phyloP scores from a whole-genome alignment of 805 yeast species.

The Metschnikowia picachoensis region DNA sequence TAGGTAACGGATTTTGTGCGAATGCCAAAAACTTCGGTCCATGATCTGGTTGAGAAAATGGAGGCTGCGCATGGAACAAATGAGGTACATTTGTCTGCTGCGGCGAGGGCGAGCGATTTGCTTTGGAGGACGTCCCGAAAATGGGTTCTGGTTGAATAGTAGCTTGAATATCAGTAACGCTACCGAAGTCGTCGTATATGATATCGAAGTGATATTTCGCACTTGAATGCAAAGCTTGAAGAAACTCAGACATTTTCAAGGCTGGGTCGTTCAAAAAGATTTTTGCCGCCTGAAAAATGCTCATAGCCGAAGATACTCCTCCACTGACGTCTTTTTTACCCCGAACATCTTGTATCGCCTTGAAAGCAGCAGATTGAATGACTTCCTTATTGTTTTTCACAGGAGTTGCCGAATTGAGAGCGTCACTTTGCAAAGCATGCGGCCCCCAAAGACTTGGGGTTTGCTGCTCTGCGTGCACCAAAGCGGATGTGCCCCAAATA shows the following conservation, averaged over 20 bases:
- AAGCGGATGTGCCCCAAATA: conserved; percentile 5
- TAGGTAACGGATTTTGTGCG: conserved; percentile 4
- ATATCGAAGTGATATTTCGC: conserved; percentile 35
- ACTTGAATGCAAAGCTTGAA: conserved; percentile 18
- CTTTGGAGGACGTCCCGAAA: conserved; percentile 1
- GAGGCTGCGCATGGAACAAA: conserved; percentile 4
- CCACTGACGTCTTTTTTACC: conserved; percentile 33
- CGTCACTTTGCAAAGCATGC: conserved; percentile 1
- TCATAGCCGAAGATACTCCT: conserved; percentile 33
- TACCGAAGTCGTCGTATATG: conserved; percentile 43
- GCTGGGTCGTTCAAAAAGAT: conserved; percentile 25
- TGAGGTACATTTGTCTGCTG: conserved; percentile 5
- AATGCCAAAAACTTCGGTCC: background rate
- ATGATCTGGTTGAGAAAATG: conserved; percentile 2
- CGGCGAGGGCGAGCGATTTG: conserved; percentile 7
- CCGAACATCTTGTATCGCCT: conserved; percentile 36
- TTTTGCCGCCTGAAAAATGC: conserved; percentile 31
- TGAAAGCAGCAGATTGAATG: conserved; percentile 29
- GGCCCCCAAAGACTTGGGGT: conserved; percentile 4
- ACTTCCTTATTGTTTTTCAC: background rate
- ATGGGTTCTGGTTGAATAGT: conserved; percentile 4
- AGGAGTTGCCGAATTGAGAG: background rate
- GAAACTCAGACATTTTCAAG: conserved; percentile 30
- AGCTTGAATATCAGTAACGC: conserved; percentile 39
- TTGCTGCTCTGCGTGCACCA: background rate